A percentile compares a stretch with the other conserved stretches of the same genome.
Evolutionary conservation across 73 alveolate genomes (phyloP).

Genomic region (Stentor coeruleus): DNA sequence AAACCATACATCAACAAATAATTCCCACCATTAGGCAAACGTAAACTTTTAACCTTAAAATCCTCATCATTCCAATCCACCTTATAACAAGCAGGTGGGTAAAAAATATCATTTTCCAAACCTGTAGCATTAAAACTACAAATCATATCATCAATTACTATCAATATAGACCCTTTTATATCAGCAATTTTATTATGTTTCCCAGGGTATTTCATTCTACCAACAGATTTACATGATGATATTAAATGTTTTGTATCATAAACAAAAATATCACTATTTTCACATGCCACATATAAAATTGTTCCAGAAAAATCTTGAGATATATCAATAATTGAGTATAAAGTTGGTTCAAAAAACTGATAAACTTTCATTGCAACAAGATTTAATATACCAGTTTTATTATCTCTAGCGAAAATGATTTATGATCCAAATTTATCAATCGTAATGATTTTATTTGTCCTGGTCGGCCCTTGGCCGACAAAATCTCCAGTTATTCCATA

Average conservation of each 20-base stretch:
- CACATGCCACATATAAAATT: neutral
- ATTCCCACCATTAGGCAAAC: constrained; percentile 4
- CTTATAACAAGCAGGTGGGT: neutral
- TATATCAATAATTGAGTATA: neutral
- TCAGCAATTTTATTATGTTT: neutral
- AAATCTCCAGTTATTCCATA: neutral
- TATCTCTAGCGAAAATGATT: constrained; percentile 4
- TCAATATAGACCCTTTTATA: constrained; percentile 10
- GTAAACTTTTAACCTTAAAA: neutral
- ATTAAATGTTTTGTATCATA: constrained; percentile 3
- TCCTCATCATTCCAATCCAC: neutral
- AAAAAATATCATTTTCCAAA: neutral
- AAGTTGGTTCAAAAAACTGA: neutral
- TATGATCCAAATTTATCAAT: neutral
- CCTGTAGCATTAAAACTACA: neutral
- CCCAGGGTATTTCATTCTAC: neutral
- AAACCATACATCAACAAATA: neutral
- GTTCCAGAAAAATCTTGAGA: neutral
- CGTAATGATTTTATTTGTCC: neutral
- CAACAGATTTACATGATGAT: neutral
- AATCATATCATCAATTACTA: neutral
- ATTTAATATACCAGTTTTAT: neutral
- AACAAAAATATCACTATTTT: constrained; percentile 7
- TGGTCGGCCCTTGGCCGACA: neutral
- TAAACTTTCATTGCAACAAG: neutral